Percentiles rank a stretch among this genome's conserved stretches.
Conservation (phyloP, 106 monocot species). For the Platanthera guangdongensis region DNA sequence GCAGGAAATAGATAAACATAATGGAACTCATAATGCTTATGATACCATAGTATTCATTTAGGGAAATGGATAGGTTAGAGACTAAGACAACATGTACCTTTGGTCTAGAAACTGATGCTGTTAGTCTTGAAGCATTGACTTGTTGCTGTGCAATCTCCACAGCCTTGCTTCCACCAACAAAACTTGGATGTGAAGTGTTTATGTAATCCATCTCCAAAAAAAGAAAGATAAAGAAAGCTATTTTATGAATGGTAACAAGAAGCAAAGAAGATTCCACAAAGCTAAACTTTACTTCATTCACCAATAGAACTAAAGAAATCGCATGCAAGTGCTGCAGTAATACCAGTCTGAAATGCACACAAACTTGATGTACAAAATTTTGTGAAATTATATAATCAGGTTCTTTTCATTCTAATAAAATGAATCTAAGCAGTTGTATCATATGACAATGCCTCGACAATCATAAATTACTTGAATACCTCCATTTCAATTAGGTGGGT, state of each 20-base stretch:
- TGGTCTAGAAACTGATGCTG: slow-evolving; percentile 23
- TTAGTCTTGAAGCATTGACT: slow-evolving; percentile 54
- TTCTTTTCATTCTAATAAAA: neutral
- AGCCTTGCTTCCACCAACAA: slow-evolving; percentile 91
- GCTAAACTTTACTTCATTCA: neutral
- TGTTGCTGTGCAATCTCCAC: slow-evolving; percentile 92
- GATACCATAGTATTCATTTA: neutral
- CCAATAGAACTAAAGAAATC: neutral
- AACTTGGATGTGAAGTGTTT: slow-evolving; percentile 93
- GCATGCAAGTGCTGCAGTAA: neutral
- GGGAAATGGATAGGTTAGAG: neutral
- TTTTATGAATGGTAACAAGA: neutral
- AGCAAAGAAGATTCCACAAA: neutral
- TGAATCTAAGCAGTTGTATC: neutral
- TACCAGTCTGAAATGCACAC: neutral
- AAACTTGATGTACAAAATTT: neutral
- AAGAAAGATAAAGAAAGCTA: neutral
- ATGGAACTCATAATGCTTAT: neutral
- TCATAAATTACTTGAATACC: slow-evolving; percentile 31
- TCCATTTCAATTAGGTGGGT: slow-evolving; percentile 95
- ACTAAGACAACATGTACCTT: slow-evolving; percentile 27
- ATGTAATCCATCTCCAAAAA: slow-evolving; percentile 90
- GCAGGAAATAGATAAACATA: neutral
- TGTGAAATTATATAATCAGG: neutral
- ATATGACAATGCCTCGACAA: neutral